phyloP scores from a whole-genome alignment of 345 rosid genomes.

The Dovyalis caffra region DNA sequence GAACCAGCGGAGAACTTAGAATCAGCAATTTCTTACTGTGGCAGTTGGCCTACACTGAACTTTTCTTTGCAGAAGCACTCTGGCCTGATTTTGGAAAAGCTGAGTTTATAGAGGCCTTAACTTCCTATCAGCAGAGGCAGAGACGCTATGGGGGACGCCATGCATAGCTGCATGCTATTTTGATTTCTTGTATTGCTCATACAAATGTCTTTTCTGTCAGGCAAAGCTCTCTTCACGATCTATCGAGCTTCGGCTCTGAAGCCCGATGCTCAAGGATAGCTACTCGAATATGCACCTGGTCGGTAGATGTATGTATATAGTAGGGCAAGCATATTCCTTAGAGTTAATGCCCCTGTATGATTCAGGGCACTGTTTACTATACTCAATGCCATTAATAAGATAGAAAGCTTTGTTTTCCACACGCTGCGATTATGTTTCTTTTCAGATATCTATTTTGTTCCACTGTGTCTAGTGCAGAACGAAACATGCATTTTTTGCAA shows the following conservation, averaged over 20 bases:
- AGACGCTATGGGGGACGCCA: conserved; percentile 64
- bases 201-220: not conserved
- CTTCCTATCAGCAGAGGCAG: conserved; percentile 64
- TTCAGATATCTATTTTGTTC: no score
- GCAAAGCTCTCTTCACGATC: not conserved
- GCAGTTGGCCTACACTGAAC: conserved; percentile 83
- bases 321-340: not conserved
- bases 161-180: conserved; percentile 18
- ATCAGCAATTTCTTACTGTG: conserved; percentile 82
- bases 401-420: not conserved
- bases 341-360: not conserved
- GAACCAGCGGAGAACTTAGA: conserved; percentile 77
- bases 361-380: not conserved
- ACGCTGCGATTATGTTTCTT: not conserved
- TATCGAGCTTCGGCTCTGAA: not conserved
- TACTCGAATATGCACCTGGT: not conserved
- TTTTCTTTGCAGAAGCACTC: conserved; percentile 52
- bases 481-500: not conserved
- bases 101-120: conserved; percentile 56
- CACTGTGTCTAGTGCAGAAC: not conserved
- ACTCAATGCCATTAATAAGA: not conserved
- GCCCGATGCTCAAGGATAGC: not conserved
- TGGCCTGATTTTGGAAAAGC: conserved; percentile 83
- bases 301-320: not conserved
- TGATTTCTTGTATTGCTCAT: not conserved